Evolutionary conservation across 306 rosid species (phyloP), one percentile per base, ranked within the genome.

Genomic region (Lathyrus oleraceus): DNA sequence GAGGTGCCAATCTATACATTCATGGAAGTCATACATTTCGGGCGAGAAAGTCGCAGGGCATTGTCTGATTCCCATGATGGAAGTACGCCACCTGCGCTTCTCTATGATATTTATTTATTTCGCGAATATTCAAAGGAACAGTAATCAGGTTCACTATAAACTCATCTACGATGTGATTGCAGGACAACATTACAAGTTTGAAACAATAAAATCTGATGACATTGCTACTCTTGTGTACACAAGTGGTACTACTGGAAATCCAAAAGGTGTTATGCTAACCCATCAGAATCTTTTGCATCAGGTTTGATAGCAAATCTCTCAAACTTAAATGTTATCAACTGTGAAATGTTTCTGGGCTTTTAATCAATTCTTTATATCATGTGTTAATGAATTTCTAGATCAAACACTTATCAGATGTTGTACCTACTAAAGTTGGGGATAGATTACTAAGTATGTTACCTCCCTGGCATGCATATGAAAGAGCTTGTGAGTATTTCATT

Each of bases 391-490:
- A 72, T 79, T 83, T 71, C 36, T 70, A 90, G 98, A 79, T 94
- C 59, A 86, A 81, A 43, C 91, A 81, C 80, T 75, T 94, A 45
- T 76, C 89, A 81, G 92, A 88, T 61, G 5, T 84, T 74, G 96
- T 90, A 43, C 97, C 97, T 67, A 87, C 90, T 75, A 77, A 79
- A 82, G 70, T 49, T 61, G 97, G 97, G 71, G 96, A 94, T 85
- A 88, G 87, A 84, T 86, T 90, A 82, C 80, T 94, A 81, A 90
- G 91, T 78, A 88, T 94, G 91, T 84, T 94, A 80, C 97, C 98
- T 67, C 83, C 98, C 45, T 94, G 98, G 98, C 98, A 94, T 75
- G 97, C 97, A 8, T 94, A 94, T 57, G 98, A 94, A 81, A 86
- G 98, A 65, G 96, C 97, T 73, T 53, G 72, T 57, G 98, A 88